Base-by-base conservation (phyloP, 169 alveolate genomes). In the Theileria orientalis region DNA sequence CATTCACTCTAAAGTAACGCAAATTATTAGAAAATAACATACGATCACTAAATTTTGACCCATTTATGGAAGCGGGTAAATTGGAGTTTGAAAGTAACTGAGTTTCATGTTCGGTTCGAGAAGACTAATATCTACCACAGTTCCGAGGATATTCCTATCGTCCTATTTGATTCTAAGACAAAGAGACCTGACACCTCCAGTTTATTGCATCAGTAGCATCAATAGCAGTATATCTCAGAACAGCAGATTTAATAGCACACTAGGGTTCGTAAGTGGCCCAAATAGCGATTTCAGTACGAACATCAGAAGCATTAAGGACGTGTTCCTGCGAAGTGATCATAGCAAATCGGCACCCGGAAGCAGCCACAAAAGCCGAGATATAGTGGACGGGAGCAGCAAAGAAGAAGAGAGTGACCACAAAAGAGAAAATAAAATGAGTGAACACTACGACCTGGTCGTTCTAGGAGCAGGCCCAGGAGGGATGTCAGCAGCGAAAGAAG, bases 381-480 rank as follows among this genome's bases (percentile, higher is more conserved):
- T n/a, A n/a, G n/a, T n/a, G n/a, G n/a, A n/a, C n/a, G n/a, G n/a
- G n/a, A n/a, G n/a, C n/a, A n/a, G n/a, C n/a, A n/a, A n/a, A n/a
- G n/a, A n/a, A n/a, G 23, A 49, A 49, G 29, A 49, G 9, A 7
- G 9, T n/a, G 6, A n/a, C 6, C 29, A 3, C 3, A 49, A 23
- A 7, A 7, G 9, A 7, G 9, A 37, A 37, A 9, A 37, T 52
- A 6, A 6, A 29, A 76, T 64, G 41, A 2, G 5, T 23, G 69
- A 40, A 0, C 23, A 8, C 33, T 92, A 90, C 52, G 96, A 93
- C 61, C 76, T 92, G 57, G 85, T 90, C 25, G 97, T 94, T 7
- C 90, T 94, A 56, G 97, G 97, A n/a, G 97, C 97, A 0, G 97
- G 97, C 8, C 86, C 95, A 9, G 97, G 96, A 6, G 97, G 97